phyloP scores from a whole-genome alignment of 768 basidiomycete species.

The Leccinum disarticulatum region DNA sequence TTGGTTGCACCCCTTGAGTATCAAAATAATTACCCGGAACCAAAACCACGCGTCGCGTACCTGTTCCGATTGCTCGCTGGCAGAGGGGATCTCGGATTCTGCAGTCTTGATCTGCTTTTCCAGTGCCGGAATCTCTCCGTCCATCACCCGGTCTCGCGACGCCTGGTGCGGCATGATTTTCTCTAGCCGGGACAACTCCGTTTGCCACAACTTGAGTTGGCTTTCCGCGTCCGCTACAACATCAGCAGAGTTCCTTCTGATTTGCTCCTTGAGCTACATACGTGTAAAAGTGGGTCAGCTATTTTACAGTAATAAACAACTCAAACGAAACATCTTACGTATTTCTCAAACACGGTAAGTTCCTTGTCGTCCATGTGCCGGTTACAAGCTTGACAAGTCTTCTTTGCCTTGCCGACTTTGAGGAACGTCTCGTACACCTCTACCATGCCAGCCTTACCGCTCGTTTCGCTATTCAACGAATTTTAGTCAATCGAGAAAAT shows the following conservation, averaged over 20 bases:
- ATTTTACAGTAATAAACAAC: not conserved
- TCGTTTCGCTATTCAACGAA: slow-evolving; percentile 16
- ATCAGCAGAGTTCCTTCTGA: slow-evolving; percentile 55
- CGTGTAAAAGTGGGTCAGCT: not conserved
- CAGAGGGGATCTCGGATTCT: slow-evolving; percentile 53
- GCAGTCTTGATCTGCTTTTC: slow-evolving; percentile 60
- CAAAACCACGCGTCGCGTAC: slow-evolving; percentile 38
- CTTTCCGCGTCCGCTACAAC: slow-evolving; percentile 36
- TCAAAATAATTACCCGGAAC: not conserved
- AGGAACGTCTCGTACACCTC: slow-evolving; percentile 57
- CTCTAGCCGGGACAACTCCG: slow-evolving; percentile 56
- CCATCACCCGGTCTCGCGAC: slow-evolving; percentile 52
- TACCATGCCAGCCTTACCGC: slow-evolving; percentile 36
- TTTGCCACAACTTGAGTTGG: slow-evolving; percentile 56
- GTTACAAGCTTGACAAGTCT: slow-evolving; percentile 75
- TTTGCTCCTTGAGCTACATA: slow-evolving; percentile 60
- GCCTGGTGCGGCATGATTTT: slow-evolving; percentile 56
- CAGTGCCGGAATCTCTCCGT: slow-evolving; percentile 63
- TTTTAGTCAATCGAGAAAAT: not conserved
- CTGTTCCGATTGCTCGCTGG: slow-evolving; percentile 58
- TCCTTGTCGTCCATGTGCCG: slow-evolving; percentile 60
- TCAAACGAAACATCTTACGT: slow-evolving; percentile 43
- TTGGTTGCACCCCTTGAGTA: not conserved
- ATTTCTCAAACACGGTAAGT: slow-evolving; percentile 63
- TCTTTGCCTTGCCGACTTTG: slow-evolving; percentile 56